These are phyloP conservation scores for Juglanconis oblonga DNA, from an alignment of 2,329 filamentous ascomycete genomes.

Conservation along the genomic window DNA sequence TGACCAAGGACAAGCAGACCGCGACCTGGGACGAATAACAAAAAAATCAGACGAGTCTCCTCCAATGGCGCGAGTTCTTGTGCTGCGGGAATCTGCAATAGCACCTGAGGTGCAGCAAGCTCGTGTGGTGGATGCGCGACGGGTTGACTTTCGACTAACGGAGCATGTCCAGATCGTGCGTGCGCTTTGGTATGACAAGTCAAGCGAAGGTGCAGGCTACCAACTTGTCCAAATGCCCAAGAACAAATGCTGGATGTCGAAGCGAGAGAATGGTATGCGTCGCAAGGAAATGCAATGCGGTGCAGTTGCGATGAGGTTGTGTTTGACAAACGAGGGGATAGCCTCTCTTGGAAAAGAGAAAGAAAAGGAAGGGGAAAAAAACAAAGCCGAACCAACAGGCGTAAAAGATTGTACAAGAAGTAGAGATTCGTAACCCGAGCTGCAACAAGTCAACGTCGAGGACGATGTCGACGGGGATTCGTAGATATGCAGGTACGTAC, in stretches of 20 bases:
- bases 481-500: too few species aligned
- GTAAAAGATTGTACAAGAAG: constrained; percentile 17
- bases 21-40: constrained; percentile 5
- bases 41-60: constrained; percentile 1
- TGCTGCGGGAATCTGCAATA: constrained; percentile 18
- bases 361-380: constrained; percentile 9
- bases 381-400: neutral
- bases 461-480: constrained; percentile 4
- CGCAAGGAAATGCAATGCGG: neutral
- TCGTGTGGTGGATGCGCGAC: constrained; percentile 12
- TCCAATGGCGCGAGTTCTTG: constrained; percentile 16
- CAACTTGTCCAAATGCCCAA: neutral
- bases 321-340: neutral
- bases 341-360: neutral
- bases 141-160: constrained; percentile 1
- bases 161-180: neutral
- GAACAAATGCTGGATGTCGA: neutral
- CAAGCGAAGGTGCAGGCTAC: constrained; percentile 10
- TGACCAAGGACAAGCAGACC: neutral
- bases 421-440: constrained; percentile 2
- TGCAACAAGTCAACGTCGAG: neutral
- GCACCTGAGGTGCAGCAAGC: constrained; percentile 10
- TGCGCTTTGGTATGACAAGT: constrained; percentile 8
- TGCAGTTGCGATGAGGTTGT: neutral
- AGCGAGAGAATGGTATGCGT: constrained; percentile 2